A percentile compares a stretch with the other conserved stretches of the same genome.
Conservation (phyloP, 768 basidiomycete species). For the Lanmaoa pseudosensibilis region DNA sequence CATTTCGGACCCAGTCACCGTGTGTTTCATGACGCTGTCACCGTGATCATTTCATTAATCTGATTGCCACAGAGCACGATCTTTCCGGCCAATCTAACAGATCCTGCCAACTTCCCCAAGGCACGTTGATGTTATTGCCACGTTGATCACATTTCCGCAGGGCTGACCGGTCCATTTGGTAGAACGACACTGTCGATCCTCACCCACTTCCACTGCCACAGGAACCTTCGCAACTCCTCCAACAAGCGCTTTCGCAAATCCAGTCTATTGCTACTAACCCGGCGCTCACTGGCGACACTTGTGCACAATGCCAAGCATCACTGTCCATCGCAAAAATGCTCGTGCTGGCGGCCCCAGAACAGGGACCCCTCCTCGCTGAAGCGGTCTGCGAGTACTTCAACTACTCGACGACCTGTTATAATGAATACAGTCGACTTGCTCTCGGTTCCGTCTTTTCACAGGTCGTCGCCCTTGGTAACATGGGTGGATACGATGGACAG, state of each 20-base stretch:
- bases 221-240: conserved; percentile 36
- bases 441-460: conserved; percentile 47
- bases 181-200: conserved; percentile 47
- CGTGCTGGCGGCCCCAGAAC: conserved; percentile 41
- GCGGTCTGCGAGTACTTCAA: conserved; percentile 45
- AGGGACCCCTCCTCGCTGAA: conserved; percentile 42
- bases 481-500: conserved; percentile 52
- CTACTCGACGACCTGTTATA: conserved; percentile 37
- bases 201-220: conserved; percentile 43
- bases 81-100: conserved; percentile 60
- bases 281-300: conserved; percentile 36
- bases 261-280: conserved; percentile 39
- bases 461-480: conserved; percentile 46
- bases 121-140: conserved; percentile 17
- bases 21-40: conserved; percentile 29
- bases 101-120: conserved; percentile 58
- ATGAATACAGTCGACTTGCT: conserved; percentile 35
- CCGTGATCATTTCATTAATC: neutral
- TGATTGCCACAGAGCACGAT: conserved; percentile 42
- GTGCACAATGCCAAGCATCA: conserved; percentile 40
- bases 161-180: neutral
- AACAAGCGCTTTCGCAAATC: conserved; percentile 41
- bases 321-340: conserved; percentile 45
- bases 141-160: neutral
- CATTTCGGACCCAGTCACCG: conserved; percentile 66